These are phyloP conservation scores for Solanum paucissectum DNA, from an alignment of 257 asterid genomes.

Conservation along the genomic window DNA sequence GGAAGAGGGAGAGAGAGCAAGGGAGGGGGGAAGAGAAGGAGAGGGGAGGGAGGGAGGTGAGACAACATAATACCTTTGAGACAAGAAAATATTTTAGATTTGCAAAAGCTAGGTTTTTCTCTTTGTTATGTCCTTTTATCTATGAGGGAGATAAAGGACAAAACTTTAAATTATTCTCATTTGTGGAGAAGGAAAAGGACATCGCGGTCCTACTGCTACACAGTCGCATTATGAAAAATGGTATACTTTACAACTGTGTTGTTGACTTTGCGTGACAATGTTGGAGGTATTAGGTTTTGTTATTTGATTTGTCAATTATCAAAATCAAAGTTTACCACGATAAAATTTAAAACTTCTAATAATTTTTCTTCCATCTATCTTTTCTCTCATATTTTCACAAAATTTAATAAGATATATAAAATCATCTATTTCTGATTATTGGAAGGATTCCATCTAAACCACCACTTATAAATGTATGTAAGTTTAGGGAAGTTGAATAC, in stretches of 20 bases:
- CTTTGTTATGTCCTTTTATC: neutral
- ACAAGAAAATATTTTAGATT: neutral
- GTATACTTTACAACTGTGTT: neutral
- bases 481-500: neutral
- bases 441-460: neutral
- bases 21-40: neutral
- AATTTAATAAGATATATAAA: neutral
- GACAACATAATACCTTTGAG: neutral
- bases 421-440: neutral
- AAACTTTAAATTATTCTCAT: neutral
- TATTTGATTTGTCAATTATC: neutral
- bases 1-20: neutral
- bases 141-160: neutral
- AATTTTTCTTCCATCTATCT: too few species aligned
- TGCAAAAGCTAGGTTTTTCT: neutral
- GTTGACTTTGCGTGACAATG: neutral
- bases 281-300: neutral
- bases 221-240: neutral
- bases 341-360: too few species aligned
- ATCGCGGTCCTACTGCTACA: neutral
- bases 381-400: neutral
- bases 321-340: neutral
- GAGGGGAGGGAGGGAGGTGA: neutral
- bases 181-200: neutral
- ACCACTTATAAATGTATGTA: neutral